A percentile compares a stretch with the other conserved stretches of the same genome.
Conservation (phyloP, 2,329 filamentous ascomycete genomes). For the Diplodia corticola region DNA sequence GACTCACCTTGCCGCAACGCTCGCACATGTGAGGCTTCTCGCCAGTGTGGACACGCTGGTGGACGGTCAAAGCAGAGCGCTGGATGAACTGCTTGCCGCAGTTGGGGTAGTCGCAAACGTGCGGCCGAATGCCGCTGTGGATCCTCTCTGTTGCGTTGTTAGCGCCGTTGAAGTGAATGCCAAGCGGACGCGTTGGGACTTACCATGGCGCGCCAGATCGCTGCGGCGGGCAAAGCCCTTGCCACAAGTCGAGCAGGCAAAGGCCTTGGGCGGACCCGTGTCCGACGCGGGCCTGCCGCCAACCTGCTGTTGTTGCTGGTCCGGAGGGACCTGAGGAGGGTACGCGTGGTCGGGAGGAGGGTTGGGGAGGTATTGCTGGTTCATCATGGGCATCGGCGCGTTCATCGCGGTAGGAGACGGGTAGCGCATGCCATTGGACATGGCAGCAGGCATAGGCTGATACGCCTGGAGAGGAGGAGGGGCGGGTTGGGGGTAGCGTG, state of each 20-base stretch:
- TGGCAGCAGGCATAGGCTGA: conserved; percentile 50
- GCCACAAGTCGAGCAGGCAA: conserved; percentile 83
- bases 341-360: conserved; percentile 49
- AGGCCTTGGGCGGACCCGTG: conserved; percentile 67
- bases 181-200: conserved; percentile 38
- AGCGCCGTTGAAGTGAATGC: conserved; percentile 29
- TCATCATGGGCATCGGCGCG: conserved; percentile 55
- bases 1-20: conserved; percentile 84
- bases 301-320: conserved; percentile 37
- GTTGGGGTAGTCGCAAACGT: conserved; percentile 84
- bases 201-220: conserved; percentile 93
- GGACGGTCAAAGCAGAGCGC: conserved; percentile 90
- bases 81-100: conserved; percentile 98
- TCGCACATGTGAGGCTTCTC: conserved; percentile 99
- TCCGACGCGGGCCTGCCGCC: conserved; percentile 47
- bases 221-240: conserved; percentile 93
- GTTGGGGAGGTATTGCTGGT: conserved; percentile 56
- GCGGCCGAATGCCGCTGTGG: conserved; percentile 85
- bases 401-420: conserved; percentile 54
- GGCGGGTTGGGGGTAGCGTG: conserved; percentile 58
- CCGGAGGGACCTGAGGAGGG: conserved; percentile 34
- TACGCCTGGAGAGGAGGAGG: conserved; percentile 54
- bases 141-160: conserved; percentile 71
- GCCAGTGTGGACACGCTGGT: conserved; percentile 92
- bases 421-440: conserved; percentile 55